Percentiles rank a stretch among this genome's conserved stretches.
Conservation (phyloP, 768 basidiomycete genomes). For the Tulasnella sp. region DNA sequence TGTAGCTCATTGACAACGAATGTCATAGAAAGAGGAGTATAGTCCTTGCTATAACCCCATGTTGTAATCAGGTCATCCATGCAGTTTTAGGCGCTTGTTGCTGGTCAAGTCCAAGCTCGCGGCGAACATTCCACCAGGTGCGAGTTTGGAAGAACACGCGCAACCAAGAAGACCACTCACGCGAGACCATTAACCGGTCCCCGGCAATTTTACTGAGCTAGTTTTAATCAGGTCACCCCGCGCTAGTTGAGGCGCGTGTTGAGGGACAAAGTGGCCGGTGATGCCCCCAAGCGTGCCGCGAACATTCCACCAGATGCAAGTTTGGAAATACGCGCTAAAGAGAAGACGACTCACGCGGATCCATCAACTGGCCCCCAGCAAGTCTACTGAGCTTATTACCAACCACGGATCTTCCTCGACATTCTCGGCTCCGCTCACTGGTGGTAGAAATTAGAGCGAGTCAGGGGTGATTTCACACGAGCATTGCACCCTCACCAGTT, state of each 20-base stretch:
- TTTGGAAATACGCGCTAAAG: not conserved
- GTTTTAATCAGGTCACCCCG: too few relatives aligned
- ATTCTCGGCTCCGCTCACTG: not conserved
- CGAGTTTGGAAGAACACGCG: not conserved
- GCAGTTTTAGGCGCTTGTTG: too few relatives aligned
- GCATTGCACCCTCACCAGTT: conserved; percentile 12
- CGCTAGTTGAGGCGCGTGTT: too few relatives aligned
- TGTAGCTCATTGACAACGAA: too few relatives aligned
- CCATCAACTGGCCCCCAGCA: not conserved
- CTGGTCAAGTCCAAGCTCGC: too few relatives aligned
- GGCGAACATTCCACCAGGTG: too few relatives aligned
- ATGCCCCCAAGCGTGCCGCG: too few relatives aligned
- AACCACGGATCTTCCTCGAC: not conserved
- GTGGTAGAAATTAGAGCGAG: conserved; percentile 8
- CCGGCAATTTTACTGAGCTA: not conserved
- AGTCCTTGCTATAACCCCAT: too few relatives aligned
- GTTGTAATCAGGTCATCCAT: too few relatives aligned
- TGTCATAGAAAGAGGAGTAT: too few relatives aligned
- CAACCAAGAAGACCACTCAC: not conserved
- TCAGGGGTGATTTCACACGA: conserved; percentile 10
- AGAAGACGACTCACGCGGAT: not conserved
- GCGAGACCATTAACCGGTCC: not conserved
- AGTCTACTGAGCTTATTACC: not conserved
- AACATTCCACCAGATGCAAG: too few relatives aligned
- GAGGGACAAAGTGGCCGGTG: too few relatives aligned